Base-by-base conservation (phyloP, 108 stramenopile genomes). In the Skeletonema tropicum region DNA sequence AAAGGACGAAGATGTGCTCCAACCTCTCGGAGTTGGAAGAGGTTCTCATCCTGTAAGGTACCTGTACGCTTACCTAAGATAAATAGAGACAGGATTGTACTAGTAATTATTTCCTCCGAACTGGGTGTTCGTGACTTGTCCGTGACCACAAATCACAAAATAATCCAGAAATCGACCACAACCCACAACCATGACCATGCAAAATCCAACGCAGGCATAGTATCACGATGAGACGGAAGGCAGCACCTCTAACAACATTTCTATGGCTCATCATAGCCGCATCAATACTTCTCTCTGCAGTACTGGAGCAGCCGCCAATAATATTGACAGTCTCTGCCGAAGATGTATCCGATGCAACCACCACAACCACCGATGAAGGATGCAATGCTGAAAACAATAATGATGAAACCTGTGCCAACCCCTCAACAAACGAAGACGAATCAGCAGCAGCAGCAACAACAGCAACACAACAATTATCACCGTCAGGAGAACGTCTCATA, bases 401-500 rank as follows among this genome's bases (percentile, higher is more conserved):
- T 55, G 52, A 55, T 25, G 23, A 55, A 55, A 55, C 52, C 2
- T 55, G 52, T 8, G 25, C 23, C 21, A 23, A 55, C 7, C 52
- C 52, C 52, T 19, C n/a, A 49, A n/a, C n/a, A 49, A n/a, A 3
- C 17, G 23, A 55, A 25, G 52, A 55, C 19, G 52, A 55, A 49
- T 6, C 35, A 35, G 6, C 36, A 38, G 8, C 38, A 12, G 10
- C 14, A n/a, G 0, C 15, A 11, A 11, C n/a, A 6, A 55, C 15
- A 11, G 13, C 39, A 41, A 6, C 11, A 14, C 61, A 33, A 21
- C 19, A 38, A 62, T 36, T 62, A 10, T 19, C n/a, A 33, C 31
- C 61, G 0, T 9, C 32, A 33, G 33, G 33, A 17, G 72, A 64
- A 35, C 72, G 68, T 48, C 64, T 79, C 14, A 67, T 79, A 25